Conservation (phyloP, 225 moss, liverwort and hornwort species). For the Asterella californica region DNA sequence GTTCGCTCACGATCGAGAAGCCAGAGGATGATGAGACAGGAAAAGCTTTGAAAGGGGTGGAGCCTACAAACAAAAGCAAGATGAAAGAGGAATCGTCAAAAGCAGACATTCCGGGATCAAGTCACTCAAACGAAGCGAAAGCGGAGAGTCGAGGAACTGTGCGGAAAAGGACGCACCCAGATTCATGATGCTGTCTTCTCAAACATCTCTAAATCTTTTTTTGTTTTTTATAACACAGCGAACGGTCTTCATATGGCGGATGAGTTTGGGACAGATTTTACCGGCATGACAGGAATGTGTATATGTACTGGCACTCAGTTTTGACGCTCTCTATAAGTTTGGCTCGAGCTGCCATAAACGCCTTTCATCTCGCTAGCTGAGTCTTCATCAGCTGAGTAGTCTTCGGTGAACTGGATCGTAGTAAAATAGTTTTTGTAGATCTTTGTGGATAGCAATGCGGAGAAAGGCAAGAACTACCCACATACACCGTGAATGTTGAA, state of each 20-base stretch:
- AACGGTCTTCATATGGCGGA: not conserved
- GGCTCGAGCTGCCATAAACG: not conserved
- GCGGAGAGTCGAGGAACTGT: conserved; percentile 10
- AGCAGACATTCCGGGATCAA: conserved; percentile 7
- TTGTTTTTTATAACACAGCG: not conserved
- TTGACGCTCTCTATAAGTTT: not conserved
- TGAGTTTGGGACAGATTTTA: not conserved
- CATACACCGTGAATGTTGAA: no score
- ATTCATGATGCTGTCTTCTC: not conserved
- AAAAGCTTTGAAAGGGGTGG: not conserved
- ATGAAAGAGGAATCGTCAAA: conserved; percentile 16
- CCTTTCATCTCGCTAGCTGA: not conserved
- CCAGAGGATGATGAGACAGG: conserved; percentile 17
- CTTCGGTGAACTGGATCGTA: not conserved
- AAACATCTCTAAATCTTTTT: not conserved
- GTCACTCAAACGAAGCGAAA: conserved; percentile 11
- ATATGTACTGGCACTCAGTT: not conserved
- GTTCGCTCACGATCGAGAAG: not conserved
- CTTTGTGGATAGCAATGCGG: no score
- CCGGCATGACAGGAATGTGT: not conserved
- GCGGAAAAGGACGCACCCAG: conserved; percentile 22
- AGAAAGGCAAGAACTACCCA: no score
- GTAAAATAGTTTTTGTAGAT: not conserved
- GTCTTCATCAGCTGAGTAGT: not conserved
- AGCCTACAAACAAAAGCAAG: conserved; percentile 25